Base-by-base conservation (phyloP, 2,329 filamentous ascomycete genomes). In the Xylariales sp. region DNA sequence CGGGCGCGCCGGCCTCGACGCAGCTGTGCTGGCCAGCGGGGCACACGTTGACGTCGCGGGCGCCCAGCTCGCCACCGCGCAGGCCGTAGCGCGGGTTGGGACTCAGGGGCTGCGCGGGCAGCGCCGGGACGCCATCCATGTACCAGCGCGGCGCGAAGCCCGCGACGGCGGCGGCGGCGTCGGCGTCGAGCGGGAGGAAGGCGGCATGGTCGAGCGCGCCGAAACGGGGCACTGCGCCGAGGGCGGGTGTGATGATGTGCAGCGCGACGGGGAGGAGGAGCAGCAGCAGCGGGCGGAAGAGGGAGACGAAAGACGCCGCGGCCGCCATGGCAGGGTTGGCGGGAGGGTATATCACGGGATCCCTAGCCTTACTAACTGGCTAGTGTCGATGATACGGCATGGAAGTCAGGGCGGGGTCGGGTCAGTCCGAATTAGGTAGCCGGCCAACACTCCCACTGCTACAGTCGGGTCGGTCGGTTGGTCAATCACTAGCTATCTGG, bases 71-170 rank as follows among this genome's bases (percentile, higher is more conserved):
- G 16, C 56, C 3, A 16, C 36, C 61, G 32, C 32, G 32, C 18
- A 62, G 48, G 3, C 41, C 3, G 18, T 50, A 6, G 6, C 30
- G 23, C 6, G 60, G 61, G 41, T 65, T 67, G 4, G 60, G 65
- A 18, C 65, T 71, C 5, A 63, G 3, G 10, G 3, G 69, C n/a
- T 62, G 52, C 46, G 69, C 69, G 41, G 73, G 71, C 53, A 59
- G 9, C 34, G 73, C 69, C 39, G 71, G 72, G 23, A 41, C 69
- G 50, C 70, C 69, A 8, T 69, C 46, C 52, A 61, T 46, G 62
- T 71, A 73, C 34, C 68, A 69, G 59, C 74, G 74, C 68, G 74
- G 71, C 52, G 69, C 71, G 53, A 75, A 43, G 53, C 71, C 73
- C 34, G 18, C 54, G 52, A 23, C 65, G n/a, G 45, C 53, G 5